Conservation (phyloP, 257 asterid species). For the Solanum ahanhuiri region DNA sequence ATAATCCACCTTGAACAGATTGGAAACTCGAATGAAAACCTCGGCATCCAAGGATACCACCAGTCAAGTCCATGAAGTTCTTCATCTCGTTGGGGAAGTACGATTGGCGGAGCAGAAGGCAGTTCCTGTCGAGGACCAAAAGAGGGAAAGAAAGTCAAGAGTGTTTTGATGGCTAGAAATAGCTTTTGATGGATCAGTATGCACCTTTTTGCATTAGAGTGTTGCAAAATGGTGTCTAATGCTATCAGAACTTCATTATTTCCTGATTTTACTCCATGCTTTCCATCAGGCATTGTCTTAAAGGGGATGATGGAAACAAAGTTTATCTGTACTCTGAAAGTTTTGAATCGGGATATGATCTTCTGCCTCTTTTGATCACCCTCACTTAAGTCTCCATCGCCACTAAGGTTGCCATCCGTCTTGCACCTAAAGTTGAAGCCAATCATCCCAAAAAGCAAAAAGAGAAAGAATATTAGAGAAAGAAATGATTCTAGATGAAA, state of each 20-base stretch:
- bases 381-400: constrained; percentile 3
- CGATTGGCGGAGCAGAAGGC: constrained; percentile 34
- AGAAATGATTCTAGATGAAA: not conserved
- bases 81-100: constrained; percentile 20
- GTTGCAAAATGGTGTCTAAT: constrained; percentile 28
- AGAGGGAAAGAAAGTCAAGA: not conserved
- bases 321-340: constrained; percentile 19
- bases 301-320: constrained; percentile 22
- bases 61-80: constrained; percentile 26
- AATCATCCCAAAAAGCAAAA: not conserved
- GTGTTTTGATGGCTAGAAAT: not conserved
- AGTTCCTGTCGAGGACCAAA: constrained; percentile 20
- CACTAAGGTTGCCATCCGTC: not conserved
- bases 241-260: constrained; percentile 15
- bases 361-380: constrained; percentile 35
- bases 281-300: constrained; percentile 9
- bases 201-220: constrained; percentile 30
- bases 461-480: not conserved
- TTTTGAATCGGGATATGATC: constrained; percentile 7
- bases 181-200: not conserved
- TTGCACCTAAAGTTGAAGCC: not conserved
- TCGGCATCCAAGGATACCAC: constrained; percentile 39
- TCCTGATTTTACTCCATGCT: not conserved
- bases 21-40: constrained; percentile 41
- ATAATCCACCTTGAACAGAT: constrained; percentile 39